Evolutionary conservation across 2,329 filamentous ascomycete species (phyloP).

Genomic region (Hypoxylon sp.): DNA sequence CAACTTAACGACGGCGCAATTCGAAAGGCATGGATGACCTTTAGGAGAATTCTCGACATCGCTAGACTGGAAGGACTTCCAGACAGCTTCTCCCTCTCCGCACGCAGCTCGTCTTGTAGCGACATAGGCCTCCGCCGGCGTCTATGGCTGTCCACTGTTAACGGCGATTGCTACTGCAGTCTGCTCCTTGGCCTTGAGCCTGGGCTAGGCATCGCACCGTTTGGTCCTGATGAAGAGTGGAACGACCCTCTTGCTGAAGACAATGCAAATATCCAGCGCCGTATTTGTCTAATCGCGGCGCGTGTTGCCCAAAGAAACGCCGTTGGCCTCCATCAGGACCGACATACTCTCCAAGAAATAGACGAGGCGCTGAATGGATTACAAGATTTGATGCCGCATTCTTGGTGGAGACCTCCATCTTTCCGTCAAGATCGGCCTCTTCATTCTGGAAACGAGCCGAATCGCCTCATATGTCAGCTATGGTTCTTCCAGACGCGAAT

Average conservation of each 20-base stretch:
- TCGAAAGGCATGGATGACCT: slow-evolving; percentile 22
- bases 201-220: slow-evolving; percentile 20
- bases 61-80: slow-evolving; percentile 23
- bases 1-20: slow-evolving; percentile 24
- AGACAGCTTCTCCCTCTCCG: slow-evolving; percentile 15
- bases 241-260: slow-evolving; percentile 23
- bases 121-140: slow-evolving; percentile 20
- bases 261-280: slow-evolving; percentile 19
- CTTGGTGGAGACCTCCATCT: slow-evolving; percentile 26
- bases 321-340: slow-evolving; percentile 7
- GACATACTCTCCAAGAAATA: slow-evolving; percentile 9
- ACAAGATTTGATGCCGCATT: slow-evolving; percentile 13
- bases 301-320: slow-evolving; percentile 24
- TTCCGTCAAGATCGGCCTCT: slow-evolving; percentile 16
- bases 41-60: slow-evolving; percentile 26
- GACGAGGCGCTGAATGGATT: slow-evolving; percentile 12
- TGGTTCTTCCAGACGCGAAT: slow-evolving; percentile 23
- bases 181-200: slow-evolving; percentile 28
- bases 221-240: slow-evolving; percentile 22
- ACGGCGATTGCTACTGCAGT: slow-evolving; percentile 30
- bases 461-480: slow-evolving; percentile 25
- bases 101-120: slow-evolving; percentile 13
- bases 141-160: slow-evolving; percentile 21
- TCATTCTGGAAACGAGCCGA: slow-evolving; percentile 18
- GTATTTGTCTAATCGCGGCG: slow-evolving; percentile 17